Evolutionary conservation across 2,329 filamentous ascomycete species (phyloP), one percentile per base, ranked within the genome.

Genomic region (Fusarium transvaalense): DNA sequence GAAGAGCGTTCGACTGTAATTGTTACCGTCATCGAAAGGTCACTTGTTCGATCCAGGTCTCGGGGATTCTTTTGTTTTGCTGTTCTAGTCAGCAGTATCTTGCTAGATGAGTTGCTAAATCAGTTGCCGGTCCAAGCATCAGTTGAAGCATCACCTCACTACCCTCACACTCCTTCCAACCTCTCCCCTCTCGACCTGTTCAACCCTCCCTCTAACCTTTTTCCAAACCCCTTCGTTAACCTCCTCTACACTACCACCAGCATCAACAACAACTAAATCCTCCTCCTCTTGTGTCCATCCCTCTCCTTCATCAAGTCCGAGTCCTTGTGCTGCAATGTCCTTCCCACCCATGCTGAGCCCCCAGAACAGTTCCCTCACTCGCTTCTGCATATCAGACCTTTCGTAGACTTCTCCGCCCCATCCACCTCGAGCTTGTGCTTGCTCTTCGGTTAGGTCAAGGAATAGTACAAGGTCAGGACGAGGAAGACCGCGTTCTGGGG

Each of bases 401-500:
- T 99, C 96, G 76, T 98, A 99, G 66, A 92, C 85, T 83, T 99
- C 96, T 19, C 85, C 87, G 2, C 96, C 96, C 83, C 91, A 99
- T 0, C 93, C 95, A n/a, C 93, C 94, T 19, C 96, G 85, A 72
- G 85, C 85, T 31, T 87, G 87, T 12, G 94, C 94, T 62, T 89
- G 86, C 48, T 89, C 87, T 35, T 92, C 88, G 9, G 90, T 88
- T 51, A 98, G 86, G 75, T 96, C 92, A 32, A 99, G 85, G 76
- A 98, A 98, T 1, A 98, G 79, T 13, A 95, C 93, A 12, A 94
- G 77, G 81, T 99, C 96, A 0, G 96, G 95, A 6, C 91, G 87
- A 2, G 96, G 95, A 1, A 99, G 85, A 1, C 95, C 95, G 15
- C 92, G 86, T 74, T 98, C 96, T 2, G 94, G 93, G 17, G 89